Evolutionary conservation across 176 grass and related monocot genomes (phyloP).

Genomic region (Hordeum marinum): DNA sequence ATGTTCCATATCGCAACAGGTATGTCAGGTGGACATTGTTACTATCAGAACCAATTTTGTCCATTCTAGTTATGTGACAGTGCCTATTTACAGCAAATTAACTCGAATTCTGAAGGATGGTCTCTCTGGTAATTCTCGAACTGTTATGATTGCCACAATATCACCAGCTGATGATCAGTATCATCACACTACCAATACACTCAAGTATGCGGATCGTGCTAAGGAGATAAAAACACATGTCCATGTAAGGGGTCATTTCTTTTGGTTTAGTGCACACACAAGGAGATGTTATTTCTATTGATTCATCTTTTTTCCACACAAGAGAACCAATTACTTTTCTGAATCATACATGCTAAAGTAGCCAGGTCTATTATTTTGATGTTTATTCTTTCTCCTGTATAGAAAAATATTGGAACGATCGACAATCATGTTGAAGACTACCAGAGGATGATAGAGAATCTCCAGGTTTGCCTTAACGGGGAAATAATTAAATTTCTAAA

Average conservation of each 20-base stretch:
- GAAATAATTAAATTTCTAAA: neutral
- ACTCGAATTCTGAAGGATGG: slow-evolving; percentile 99
- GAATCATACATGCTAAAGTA: neutral
- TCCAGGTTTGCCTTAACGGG: slow-evolving; percentile 60
- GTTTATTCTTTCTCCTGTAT: slow-evolving; percentile 11
- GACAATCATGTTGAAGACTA: slow-evolving; percentile 98
- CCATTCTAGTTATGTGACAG: slow-evolving; percentile 24
- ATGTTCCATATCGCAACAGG: slow-evolving; percentile 99
- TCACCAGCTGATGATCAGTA: slow-evolving; percentile 97
- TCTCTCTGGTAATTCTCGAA: slow-evolving; percentile 93
- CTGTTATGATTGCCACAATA: slow-evolving; percentile 98
- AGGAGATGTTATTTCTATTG: neutral
- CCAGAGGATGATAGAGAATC: slow-evolving; percentile 83
- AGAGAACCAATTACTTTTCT: too few species aligned
- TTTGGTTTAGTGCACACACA: neutral
- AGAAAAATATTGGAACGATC: slow-evolving; percentile 93
- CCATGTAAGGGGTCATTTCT: slow-evolving; percentile 57
- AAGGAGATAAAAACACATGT: slow-evolving; percentile 99
- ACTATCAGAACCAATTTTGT: neutral
- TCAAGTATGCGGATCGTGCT: slow-evolving; percentile 97
- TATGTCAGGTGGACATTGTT: slow-evolving; percentile 25
- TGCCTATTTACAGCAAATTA: slow-evolving; percentile 76
- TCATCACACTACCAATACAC: slow-evolving; percentile 93
- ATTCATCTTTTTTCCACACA: neutral
- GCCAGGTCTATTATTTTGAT: slow-evolving; percentile 17